phyloP scores from a whole-genome alignment of 1,139 yeast species.

The Pichia sp. region DNA sequence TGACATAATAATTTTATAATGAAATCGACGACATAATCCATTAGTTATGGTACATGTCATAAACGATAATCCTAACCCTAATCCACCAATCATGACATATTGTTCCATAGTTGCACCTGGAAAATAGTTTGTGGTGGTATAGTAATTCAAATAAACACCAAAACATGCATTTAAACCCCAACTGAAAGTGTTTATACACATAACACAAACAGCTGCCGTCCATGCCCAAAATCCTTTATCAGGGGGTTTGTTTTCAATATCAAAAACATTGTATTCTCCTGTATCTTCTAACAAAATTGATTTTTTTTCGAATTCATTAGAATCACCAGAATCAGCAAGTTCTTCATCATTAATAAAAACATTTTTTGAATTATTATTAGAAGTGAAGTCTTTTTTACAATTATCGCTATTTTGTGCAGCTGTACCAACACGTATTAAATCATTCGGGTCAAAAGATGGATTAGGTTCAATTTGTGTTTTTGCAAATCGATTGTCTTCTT shows the following conservation, averaged over 20 bases:
- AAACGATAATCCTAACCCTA: constrained; percentile 55
- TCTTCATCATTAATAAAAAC: too few species aligned
- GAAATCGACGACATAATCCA: constrained; percentile 30
- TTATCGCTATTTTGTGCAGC: too few species aligned
- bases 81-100: constrained; percentile 66
- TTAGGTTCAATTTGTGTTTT: constrained; percentile 13
- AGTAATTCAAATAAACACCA: constrained; percentile 62
- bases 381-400: too few species aligned
- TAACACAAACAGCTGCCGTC: constrained; percentile 54
- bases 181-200: constrained; percentile 43
- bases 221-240: constrained; percentile 67
- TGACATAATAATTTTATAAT: constrained; percentile 35
- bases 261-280: constrained; percentile 32
- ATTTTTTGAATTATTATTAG: neutral
- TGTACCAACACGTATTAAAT: constrained; percentile 4
- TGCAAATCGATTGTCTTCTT: constrained; percentile 27
- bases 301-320: neutral
- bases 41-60: constrained; percentile 49
- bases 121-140: constrained; percentile 42
- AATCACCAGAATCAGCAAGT: too few species aligned
- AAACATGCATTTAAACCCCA: constrained; percentile 75
- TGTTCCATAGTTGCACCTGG: constrained; percentile 54
- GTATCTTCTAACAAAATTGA: constrained; percentile 12
- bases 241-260: constrained; percentile 42
- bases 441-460: constrained; percentile 16